These are phyloP conservation scores for Kuraishia ogatae DNA, from an alignment of 805 yeast species.

Conservation along the genomic window DNA sequence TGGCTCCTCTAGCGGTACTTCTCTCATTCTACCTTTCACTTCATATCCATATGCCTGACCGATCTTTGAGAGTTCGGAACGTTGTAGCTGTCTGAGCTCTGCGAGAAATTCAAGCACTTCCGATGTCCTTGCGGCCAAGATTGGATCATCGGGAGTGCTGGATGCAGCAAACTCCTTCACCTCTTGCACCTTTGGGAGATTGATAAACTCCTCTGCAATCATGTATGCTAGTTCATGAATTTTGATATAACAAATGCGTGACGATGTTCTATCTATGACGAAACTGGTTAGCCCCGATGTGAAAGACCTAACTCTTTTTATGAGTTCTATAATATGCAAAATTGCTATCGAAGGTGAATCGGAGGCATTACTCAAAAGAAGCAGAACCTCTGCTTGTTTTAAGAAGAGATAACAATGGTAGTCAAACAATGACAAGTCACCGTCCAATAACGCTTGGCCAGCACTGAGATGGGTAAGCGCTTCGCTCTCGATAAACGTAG, in stretches of 20 bases:
- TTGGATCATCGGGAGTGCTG: not conserved
- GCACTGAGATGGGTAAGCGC: conserved; percentile 1
- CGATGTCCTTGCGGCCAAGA: not conserved
- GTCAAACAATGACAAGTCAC: conserved; percentile 24
- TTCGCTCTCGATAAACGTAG: conserved; percentile 1
- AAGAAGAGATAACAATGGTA: conserved; percentile 26
- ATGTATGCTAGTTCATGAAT: conserved; percentile 32
- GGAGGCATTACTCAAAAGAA: not conserved
- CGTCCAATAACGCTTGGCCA: conserved; percentile 3
- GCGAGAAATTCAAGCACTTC: conserved; percentile 33
- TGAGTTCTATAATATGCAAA: conserved; percentile 19
- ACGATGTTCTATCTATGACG: not conserved
- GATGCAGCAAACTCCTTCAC: not conserved
- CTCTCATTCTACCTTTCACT: conserved; percentile 20
- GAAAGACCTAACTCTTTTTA: conserved; percentile 17
- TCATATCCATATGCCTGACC: conserved; percentile 21
- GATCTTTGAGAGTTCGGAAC: conserved; percentile 31
- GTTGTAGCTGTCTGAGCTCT: conserved; percentile 37
- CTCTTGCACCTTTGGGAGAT: not conserved
- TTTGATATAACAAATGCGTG: conserved; percentile 6
- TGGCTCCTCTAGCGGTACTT: conserved; percentile 5
- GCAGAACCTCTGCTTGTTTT: conserved; percentile 22
- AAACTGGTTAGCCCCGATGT: conserved; percentile 19
- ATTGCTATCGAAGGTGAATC: conserved; percentile 13
- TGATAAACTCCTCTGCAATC: conserved; percentile 32